These are phyloP conservation scores for Polytrichum commune DNA, from an alignment of 225 moss, liverwort and hornwort species.

Conservation along the genomic window DNA sequence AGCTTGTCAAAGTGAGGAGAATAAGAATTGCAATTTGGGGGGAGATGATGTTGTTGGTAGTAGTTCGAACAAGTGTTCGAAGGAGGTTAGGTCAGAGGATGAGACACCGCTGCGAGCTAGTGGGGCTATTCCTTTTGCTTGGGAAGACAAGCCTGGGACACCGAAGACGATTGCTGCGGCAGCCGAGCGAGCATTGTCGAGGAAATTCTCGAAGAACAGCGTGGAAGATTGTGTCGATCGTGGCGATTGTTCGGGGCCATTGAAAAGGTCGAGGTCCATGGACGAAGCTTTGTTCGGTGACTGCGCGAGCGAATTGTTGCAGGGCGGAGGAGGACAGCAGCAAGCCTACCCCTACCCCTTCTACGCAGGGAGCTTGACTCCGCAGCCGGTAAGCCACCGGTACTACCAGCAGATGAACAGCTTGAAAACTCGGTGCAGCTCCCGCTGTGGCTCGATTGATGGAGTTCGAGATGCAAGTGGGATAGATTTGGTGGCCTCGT, in stretches of 20 bases:
- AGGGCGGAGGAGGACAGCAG: conserved; percentile 5
- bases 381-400: conserved; percentile 14
- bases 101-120: background rate
- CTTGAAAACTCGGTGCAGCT: conserved; percentile 12
- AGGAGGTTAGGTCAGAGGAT: background rate
- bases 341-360: background rate
- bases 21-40: background rate
- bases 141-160: conserved; percentile 32
- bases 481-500: conserved; percentile 70
- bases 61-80: background rate
- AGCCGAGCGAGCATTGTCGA: conserved; percentile 48
- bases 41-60: too few species aligned
- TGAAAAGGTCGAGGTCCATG: conserved; percentile 8
- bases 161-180: conserved; percentile 50
- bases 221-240: background rate
- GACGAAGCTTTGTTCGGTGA: conserved; percentile 26
- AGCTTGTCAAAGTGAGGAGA: background rate
- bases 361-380: conserved; percentile 9
- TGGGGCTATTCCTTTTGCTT: conserved; percentile 12
- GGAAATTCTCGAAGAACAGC: conserved; percentile 33
- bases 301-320: conserved; percentile 7
- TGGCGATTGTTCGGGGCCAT: too few species aligned
- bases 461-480: conserved; percentile 10
- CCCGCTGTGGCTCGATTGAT: conserved; percentile 20
- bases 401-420: conserved; percentile 19